Evolutionary conservation across 768 basidiomycete species (phyloP), one percentile per base, ranked within the genome.

Genomic region (Amanita muscaria): DNA sequence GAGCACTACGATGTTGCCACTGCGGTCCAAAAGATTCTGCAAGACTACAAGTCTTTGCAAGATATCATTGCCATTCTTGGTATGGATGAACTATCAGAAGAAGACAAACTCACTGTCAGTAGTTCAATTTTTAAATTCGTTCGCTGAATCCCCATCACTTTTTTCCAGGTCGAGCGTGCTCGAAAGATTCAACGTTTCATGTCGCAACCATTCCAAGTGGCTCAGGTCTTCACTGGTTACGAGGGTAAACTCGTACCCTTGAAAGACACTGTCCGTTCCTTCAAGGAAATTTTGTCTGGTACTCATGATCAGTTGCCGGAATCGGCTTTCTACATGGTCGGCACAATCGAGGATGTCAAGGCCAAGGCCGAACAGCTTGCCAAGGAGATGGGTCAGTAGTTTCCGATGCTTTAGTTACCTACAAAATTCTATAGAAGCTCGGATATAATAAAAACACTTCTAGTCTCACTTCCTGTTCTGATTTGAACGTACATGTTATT

Each of bases 31-130:
- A 94, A 96, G 76, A 93, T 96, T 59, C 87, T 91, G 45, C 88
- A 91, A 70, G 88, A 91, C 64, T 93, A 93, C 78, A 91, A 91
- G 72, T 89, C 88, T 18, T 79, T 94, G 55, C 91, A 94, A 69
- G 96, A 99, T 77, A 99, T 98, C 67, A 98, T 99, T 74, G 96
- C 96, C 60, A 99, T 99, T 72, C 71, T 99, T 59, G 96, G 96
- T 77, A 99, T 99, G 96, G 96, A 99, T 63, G 96, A 99, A 68
- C 82, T 99, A 77, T 98, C 94, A 14, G 96, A 99, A 65, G 96
- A 98, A 73, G 96, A 99, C 73, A 99, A 99, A 73, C 73, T 98
- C 54, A 97, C 93, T 53, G 91, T 90, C 69, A 64, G 78, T 72
- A 50, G 34, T 22, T 15, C 32, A 6, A 10, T 22, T 11, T 47